Conservation (phyloP, 768 basidiomycete species). For the Cyclocybe cylindracea region DNA sequence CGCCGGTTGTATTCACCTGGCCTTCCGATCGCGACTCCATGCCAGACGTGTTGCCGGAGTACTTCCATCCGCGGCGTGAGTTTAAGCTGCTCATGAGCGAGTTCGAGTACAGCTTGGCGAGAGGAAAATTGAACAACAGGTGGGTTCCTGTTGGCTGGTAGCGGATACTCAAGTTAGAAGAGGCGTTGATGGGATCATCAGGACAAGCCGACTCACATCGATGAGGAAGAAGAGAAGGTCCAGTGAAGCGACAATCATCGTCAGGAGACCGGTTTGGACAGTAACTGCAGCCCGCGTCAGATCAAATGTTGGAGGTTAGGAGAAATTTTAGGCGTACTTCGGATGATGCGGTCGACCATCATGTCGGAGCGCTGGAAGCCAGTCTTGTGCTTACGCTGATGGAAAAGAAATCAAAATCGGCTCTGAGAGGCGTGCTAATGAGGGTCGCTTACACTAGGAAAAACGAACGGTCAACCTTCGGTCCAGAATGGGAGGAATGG, state of each 20-base stretch:
- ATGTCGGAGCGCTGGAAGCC: slow-evolving; percentile 43
- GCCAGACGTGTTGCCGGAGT: not conserved
- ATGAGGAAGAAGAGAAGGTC: slow-evolving; percentile 34
- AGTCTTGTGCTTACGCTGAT: slow-evolving; percentile 39
- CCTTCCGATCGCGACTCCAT: too few relatives aligned
- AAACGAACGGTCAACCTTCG: not conserved
- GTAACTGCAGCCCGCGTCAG: slow-evolving; percentile 26
- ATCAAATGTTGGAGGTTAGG: not conserved
- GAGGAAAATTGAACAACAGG: slow-evolving; percentile 21
- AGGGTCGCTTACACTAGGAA: slow-evolving; percentile 6
- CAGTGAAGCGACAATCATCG: slow-evolving; percentile 31
- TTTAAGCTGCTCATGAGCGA: slow-evolving; percentile 23
- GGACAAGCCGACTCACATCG: slow-evolving; percentile 17
- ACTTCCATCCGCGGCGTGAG: slow-evolving; percentile 10
- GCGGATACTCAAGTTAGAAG: not conserved
- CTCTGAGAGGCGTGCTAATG: not conserved
- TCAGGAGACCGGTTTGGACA: slow-evolving; percentile 37
- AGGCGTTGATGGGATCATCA: too few relatives aligned
- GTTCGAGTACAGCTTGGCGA: slow-evolving; percentile 19
- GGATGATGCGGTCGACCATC: slow-evolving; percentile 43
- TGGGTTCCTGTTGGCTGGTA: slow-evolving; percentile 12
- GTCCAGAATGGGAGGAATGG: not conserved
- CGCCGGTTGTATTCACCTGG: too few relatives aligned
- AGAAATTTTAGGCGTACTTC: slow-evolving; percentile 22
- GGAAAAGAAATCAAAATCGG: not conserved